Evolutionary conservation across 164 flowering plant genomes (phyloP), one percentile per base, ranked within the genome.

Genomic region (Stephania japonica): DNA sequence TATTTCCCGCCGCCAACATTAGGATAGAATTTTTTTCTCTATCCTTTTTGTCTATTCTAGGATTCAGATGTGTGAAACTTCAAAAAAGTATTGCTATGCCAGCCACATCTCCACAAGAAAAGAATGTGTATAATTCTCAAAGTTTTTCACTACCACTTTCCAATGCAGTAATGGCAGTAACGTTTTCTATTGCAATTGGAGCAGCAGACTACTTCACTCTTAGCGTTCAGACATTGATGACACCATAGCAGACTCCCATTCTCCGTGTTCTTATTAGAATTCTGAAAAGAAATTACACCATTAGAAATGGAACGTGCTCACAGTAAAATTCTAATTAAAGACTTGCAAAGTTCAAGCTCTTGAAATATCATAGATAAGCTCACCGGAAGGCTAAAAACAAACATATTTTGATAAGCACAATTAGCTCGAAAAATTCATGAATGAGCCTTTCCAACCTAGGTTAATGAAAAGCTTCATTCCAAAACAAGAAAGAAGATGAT

Each of bases 191-290:
- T 81, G 86, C 91, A 88, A 50, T 74, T 85, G 41, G 84, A 81
- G 76, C 94, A 90, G 73, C 61, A 47, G n/a, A 86, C 80, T 68
- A 86, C 81, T 38, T 77, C 76, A 42, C 66, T 72, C 68, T 75
- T 86, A 67, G 77, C 78, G 61, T 83, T 81, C 71, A 67, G 53
- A 77, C 94, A 90, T 41, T 90, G 94, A 70, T 90, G 94, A 70
- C 94, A 90, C 83, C 70, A 32, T 32, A 32, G 79, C 74, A 80
- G 80, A 72, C 82, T 71, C 75, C 73, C 75, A 27, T 68, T 72
- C 70, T 77, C 82, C 59, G 32, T 74, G 47, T 76, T 76, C 79
- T 49, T 24, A 50, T 53, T 62, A 44, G 42, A 47, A 63, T 72
- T 80, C 86, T 84, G 72, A 44, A 79, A 70, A 68, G 38, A 76